Evolutionary conservation across 306 rosid genomes (phyloP).

Genomic region (Ammopiptanthus mongolicus): DNA sequence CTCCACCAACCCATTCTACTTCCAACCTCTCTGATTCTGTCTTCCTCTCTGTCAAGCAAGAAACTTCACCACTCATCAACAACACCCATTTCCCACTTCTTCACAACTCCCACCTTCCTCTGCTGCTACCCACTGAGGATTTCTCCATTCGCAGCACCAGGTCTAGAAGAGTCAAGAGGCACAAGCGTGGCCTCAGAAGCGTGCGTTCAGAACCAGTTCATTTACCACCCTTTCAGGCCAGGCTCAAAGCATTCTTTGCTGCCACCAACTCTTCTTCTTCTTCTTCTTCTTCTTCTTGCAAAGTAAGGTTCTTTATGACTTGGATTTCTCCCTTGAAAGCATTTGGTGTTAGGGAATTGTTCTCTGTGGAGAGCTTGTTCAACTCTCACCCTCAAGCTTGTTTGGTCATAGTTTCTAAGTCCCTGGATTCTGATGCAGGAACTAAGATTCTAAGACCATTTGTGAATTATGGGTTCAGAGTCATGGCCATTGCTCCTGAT

Average conservation of each 20-base stretch:
- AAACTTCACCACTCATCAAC: conserved; percentile 22
- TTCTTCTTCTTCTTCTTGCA: conserved; percentile 39
- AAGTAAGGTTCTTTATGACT: conserved; percentile 74
- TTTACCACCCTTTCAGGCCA: conserved; percentile 28
- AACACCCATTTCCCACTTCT: conserved; percentile 25
- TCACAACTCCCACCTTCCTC: conserved; percentile 13
- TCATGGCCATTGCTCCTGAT: conserved; percentile 67
- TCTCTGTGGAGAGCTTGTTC: conserved; percentile 71
- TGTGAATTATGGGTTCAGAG: conserved; percentile 32
- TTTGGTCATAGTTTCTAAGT: conserved; percentile 64
- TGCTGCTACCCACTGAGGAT: background rate
- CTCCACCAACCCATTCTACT: conserved; percentile 13
- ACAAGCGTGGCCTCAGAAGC: conserved; percentile 48
- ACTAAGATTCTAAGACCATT: conserved; percentile 47
- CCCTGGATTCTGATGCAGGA: conserved; percentile 60
- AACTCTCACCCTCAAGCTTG: conserved; percentile 67
- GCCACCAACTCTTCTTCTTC: no score
- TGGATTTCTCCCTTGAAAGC: conserved; percentile 72
- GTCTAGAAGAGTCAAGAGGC: conserved; percentile 28
- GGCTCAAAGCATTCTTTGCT: conserved; percentile 42
- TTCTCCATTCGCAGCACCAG: background rate
- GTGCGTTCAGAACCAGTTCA: conserved; percentile 21
- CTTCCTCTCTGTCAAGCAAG: conserved; percentile 31
- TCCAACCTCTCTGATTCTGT: conserved; percentile 40
- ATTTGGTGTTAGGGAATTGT: conserved; percentile 57